Evolutionary conservation across 2,329 filamentous ascomycete genomes (phyloP).

Genomic region (Immersiporthe knoxdaviesiana): DNA sequence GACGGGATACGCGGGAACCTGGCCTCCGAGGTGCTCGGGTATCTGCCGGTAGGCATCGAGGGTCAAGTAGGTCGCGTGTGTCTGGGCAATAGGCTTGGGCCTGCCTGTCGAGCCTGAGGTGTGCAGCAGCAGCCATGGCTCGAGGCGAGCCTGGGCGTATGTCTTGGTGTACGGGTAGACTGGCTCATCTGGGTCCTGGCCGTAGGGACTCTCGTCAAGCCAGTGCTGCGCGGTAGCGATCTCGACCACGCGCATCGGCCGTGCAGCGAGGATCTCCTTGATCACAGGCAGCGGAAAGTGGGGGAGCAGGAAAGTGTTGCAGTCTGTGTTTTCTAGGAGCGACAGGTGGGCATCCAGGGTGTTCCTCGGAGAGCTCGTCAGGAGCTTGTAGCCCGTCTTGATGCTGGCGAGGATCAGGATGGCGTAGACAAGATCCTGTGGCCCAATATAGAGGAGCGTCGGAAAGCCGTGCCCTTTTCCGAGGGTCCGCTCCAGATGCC

Average conservation of each 20-base stretch:
- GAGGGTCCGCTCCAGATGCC: neutral
- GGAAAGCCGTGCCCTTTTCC: neutral
- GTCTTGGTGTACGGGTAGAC: neutral
- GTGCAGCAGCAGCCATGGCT: neutral
- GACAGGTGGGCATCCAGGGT: neutral
- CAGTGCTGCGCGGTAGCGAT: neutral
- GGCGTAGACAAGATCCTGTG: neutral
- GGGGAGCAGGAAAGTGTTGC: neutral
- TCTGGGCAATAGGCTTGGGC: neutral
- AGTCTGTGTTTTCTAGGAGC: neutral
- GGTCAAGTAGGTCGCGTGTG: neutral
- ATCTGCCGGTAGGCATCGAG: neutral
- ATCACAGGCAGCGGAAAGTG: neutral
- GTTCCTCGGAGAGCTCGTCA: neutral
- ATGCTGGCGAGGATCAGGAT: neutral
- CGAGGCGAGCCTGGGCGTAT: neutral
- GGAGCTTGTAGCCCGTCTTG: neutral
- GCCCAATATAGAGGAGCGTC: neutral
- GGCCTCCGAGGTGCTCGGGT: too few relatives aligned
- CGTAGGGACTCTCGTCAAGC: neutral
- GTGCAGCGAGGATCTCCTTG: neutral
- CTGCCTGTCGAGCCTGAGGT: neutral
- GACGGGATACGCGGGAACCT: neutral
- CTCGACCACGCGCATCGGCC: neutral
- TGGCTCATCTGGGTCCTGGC: neutral